Conservation (phyloP, 2,329 filamentous ascomycete species). For the Fusarium brevicatenulatum region DNA sequence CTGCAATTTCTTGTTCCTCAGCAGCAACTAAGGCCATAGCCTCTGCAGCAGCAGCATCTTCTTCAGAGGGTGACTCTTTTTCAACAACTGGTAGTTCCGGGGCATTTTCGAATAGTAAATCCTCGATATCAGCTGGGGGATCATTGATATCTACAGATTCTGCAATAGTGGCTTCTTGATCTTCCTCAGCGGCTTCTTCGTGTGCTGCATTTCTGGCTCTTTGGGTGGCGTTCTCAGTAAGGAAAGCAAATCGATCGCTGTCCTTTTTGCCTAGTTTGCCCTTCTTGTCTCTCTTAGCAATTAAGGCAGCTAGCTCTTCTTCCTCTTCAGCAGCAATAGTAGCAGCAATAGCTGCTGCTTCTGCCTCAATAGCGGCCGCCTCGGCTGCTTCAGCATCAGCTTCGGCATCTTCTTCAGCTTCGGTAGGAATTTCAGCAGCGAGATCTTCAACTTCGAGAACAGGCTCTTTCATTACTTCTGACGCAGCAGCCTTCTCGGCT, state of each 20-base stretch:
- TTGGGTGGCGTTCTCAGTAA: slow-evolving; percentile 30
- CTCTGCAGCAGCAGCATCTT: slow-evolving; percentile 36
- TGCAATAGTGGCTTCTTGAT: slow-evolving; percentile 24
- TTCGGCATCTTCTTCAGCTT: slow-evolving; percentile 24
- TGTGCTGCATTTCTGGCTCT: slow-evolving; percentile 35
- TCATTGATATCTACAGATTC: slow-evolving; percentile 36
- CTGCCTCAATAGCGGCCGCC: slow-evolving; percentile 47
- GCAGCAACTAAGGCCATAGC: slow-evolving; percentile 26
- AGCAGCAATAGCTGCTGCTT: slow-evolving; percentile 24
- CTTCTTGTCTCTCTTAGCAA: slow-evolving; percentile 33
- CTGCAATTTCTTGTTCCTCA: slow-evolving; percentile 54
- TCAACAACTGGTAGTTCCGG: slow-evolving; percentile 26
- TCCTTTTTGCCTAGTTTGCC: slow-evolving; percentile 41
- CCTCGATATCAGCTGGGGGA: slow-evolving; percentile 7
- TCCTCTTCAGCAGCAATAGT: slow-evolving; percentile 34
- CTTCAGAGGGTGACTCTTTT: slow-evolving; percentile 2
- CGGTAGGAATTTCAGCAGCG: slow-evolving; percentile 21
- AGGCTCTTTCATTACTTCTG: slow-evolving; percentile 42
- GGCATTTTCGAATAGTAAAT: slow-evolving; percentile 22
- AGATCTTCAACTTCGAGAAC: not conserved
- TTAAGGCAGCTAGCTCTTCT: slow-evolving; percentile 32
- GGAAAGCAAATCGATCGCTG: slow-evolving; percentile 32
- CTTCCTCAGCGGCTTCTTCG: slow-evolving; percentile 18
- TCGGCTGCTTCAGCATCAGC: slow-evolving; percentile 29
- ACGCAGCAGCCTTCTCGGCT: slow-evolving; percentile 31